Percentiles rank a stretch among this genome's conserved stretches.
phyloP scores from a whole-genome alignment of 225 moss, liverwort and hornwort genomes.

The Rhytidiadelphus loreus region DNA sequence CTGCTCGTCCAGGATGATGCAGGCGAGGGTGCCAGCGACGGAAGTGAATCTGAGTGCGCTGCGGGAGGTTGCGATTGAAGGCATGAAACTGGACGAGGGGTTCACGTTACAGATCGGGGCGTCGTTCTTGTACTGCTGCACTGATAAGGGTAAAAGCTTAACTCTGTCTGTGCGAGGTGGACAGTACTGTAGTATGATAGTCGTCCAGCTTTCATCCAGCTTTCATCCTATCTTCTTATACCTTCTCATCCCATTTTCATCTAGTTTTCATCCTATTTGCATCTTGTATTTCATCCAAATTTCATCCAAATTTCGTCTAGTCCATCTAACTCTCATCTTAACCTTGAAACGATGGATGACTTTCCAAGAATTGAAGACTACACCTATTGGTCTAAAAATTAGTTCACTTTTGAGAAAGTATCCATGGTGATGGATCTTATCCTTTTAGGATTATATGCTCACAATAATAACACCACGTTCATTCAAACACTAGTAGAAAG shows the following conservation, averaged over 20 bases:
- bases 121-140: background rate
- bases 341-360: background rate
- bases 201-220: background rate
- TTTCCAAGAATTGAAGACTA: rapidly evolving
- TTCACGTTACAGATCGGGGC: slow-evolving; percentile 9
- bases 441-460: rapidly evolving
- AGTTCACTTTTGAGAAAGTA: background rate
- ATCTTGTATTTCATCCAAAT: background rate
- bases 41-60: background rate
- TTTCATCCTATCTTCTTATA: background rate
- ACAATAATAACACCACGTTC: background rate
- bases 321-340: too few relatives aligned
- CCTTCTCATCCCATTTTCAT: background rate
- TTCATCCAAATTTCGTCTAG: background rate
- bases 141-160: background rate
- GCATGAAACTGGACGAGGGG: slow-evolving; percentile 1
- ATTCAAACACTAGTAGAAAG: background rate
- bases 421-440: rapidly evolving
- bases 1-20: background rate
- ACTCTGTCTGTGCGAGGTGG: background rate
- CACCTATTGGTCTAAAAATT: background rate
- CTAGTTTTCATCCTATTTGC: background rate
- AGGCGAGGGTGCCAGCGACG: background rate
- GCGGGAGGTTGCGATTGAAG: slow-evolving; percentile 1
- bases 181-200: too few relatives aligned